Percentiles rank a stretch among this genome's conserved stretches.
These are phyloP conservation scores for Venturia nashicola DNA, from an alignment of 2,329 filamentous ascomycete species.

Conservation along the genomic window DNA sequence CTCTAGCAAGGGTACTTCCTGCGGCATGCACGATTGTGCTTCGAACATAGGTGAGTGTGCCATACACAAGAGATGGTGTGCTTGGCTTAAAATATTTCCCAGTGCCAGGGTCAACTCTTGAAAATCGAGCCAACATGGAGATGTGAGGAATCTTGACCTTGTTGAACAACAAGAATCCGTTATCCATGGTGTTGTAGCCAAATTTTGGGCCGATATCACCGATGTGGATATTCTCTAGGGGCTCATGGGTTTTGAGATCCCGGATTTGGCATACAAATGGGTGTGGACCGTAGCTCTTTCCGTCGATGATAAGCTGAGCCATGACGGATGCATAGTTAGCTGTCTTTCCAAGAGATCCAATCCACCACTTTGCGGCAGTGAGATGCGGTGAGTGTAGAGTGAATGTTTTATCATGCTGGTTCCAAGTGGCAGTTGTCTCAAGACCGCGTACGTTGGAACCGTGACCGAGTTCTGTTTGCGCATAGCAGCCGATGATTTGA, in stretches of 20 bases:
- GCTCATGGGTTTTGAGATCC: constrained; percentile 56
- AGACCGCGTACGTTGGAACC: constrained; percentile 67
- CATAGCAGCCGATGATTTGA: constrained; percentile 66
- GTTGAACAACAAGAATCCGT: constrained; percentile 68
- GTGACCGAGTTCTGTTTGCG: constrained; percentile 70
- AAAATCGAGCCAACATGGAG: constrained; percentile 53
- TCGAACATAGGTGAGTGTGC: constrained; percentile 64
- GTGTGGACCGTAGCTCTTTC: constrained; percentile 52
- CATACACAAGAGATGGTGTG: constrained; percentile 59
- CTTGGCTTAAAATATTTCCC: constrained; percentile 56
- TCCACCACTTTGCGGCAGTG: constrained; percentile 77
- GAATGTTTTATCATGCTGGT: constrained; percentile 61
- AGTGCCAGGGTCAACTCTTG: constrained; percentile 54
- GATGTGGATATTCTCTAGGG: constrained; percentile 57
- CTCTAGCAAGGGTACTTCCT: constrained; percentile 57
- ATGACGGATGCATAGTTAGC: constrained; percentile 71
- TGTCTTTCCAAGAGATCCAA: constrained; percentile 62
- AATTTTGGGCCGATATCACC: constrained; percentile 75
- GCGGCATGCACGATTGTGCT: constrained; percentile 59
- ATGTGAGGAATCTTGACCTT: constrained; percentile 64
- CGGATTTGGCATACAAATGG: constrained; percentile 68
- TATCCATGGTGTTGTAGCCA: constrained; percentile 72
- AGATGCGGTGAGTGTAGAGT: constrained; percentile 60
- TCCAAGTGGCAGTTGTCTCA: constrained; percentile 64
- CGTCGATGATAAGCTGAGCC: constrained; percentile 59